phyloP scores from a whole-genome alignment of 2,329 filamentous ascomycete species.

The Trichoderma polysporum region DNA sequence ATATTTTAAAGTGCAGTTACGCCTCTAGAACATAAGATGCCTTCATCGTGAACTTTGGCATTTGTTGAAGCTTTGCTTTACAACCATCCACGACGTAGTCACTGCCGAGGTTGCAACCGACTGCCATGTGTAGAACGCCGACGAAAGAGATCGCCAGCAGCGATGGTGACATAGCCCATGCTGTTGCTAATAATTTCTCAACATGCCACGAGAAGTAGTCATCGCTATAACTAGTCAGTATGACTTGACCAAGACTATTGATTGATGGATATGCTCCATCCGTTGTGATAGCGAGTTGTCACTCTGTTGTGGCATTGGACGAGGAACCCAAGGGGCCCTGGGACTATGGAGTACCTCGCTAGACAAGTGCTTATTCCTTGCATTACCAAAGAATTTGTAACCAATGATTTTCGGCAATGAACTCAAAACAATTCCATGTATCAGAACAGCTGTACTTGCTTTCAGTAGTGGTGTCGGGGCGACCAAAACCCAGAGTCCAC shows the following conservation, averaged over 20 bases:
- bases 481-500: not conserved
- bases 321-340: not conserved
- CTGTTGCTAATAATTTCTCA: not conserved
- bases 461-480: not conserved
- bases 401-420: not conserved
- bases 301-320: not conserved
- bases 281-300: not conserved
- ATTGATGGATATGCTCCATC: not conserved
- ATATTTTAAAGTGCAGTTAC: not conserved
- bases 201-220: not conserved
- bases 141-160: not conserved
- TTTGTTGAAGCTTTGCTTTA: not conserved
- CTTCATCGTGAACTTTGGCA: not conserved
- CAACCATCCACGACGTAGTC: not conserved
- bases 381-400: constrained; percentile 5
- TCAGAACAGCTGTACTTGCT: not conserved
- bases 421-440: not conserved
- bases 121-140: not conserved
- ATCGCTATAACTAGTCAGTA: not conserved
- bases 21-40: fast-evolving
- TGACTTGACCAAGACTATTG: not conserved
- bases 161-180: not conserved
- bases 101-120: not conserved
- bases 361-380: not conserved
- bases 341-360: not conserved